Percentiles rank a stretch among this genome's conserved stretches.
Conservation (phyloP, 768 basidiomycete species). For the Termitomyces sp. region DNA sequence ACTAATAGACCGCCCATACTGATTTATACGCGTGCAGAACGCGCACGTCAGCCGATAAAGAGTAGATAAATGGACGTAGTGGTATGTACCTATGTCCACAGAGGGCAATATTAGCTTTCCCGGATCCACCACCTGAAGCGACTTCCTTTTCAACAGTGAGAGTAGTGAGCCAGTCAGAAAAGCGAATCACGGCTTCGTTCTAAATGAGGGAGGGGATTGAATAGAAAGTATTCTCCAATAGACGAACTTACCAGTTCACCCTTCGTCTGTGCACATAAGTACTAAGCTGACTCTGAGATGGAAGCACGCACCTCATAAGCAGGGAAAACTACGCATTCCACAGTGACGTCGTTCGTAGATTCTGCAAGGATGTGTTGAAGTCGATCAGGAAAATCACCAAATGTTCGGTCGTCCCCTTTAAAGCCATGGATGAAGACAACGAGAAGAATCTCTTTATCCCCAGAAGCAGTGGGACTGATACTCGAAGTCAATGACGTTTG, state of each 20-base stretch:
- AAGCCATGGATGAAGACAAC: constrained; percentile 81
- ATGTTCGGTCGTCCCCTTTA: constrained; percentile 62
- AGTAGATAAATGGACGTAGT: neutral
- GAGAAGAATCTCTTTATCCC: constrained; percentile 47
- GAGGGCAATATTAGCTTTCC: constrained; percentile 77
- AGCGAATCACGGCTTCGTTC: constrained; percentile 78
- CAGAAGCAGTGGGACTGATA: neutral
- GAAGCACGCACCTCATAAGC: constrained; percentile 68
- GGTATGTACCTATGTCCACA: constrained; percentile 79
- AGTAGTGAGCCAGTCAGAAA: constrained; percentile 92
- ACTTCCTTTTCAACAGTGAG: constrained; percentile 84
- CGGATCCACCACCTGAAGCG: constrained; percentile 69
- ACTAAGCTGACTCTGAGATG: neutral
- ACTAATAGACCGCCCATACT: constrained; percentile 94
- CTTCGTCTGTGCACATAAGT: constrained; percentile 65
- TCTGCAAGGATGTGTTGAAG: constrained; percentile 74
- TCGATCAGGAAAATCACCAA: constrained; percentile 73
- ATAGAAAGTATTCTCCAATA: neutral
- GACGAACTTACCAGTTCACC: constrained; percentile 70
- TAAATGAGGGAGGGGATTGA: constrained; percentile 22
- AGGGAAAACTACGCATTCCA: constrained; percentile 83
- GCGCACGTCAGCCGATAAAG: neutral
- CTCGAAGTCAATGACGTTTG: neutral
- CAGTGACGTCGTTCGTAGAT: constrained; percentile 48
- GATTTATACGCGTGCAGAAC: neutral